phyloP scores from a whole-genome alignment of 2,329 filamentous ascomycete genomes.

The Aspergillus vadensis region DNA sequence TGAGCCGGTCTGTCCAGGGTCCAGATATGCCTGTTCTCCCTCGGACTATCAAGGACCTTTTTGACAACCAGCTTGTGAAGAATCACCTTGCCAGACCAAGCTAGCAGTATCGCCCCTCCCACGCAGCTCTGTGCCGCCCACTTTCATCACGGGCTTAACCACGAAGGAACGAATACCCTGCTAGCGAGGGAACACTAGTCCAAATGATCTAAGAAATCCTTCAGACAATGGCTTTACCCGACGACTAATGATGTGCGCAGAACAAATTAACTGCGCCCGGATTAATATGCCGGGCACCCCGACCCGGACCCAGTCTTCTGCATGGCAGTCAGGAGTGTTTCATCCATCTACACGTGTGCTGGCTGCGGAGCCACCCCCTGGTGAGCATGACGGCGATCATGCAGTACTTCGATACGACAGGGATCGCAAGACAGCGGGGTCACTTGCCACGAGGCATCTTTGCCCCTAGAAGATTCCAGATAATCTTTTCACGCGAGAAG shows the following conservation, averaged over 20 bases:
- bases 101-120: background rate
- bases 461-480: background rate
- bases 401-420: background rate
- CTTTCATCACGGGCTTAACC: background rate
- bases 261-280: constrained; percentile 2
- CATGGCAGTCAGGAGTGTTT: constrained; percentile 10
- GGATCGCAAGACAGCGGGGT: background rate
- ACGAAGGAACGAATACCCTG: background rate
- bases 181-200: background rate
- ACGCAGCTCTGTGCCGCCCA: background rate
- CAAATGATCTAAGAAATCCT: background rate
- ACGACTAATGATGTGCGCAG: background rate
- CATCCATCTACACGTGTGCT: constrained; percentile 16
- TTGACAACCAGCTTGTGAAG: background rate
- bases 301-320: background rate
- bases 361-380: constrained; percentile 5
- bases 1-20: background rate
- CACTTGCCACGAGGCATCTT: background rate
- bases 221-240: background rate
- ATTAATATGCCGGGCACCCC: constrained; percentile 7
- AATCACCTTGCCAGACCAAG: background rate
- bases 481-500: background rate
- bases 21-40: background rate
- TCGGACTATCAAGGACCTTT: background rate
- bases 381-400: constrained; percentile 5